Conservation (phyloP, 495 filamentous ascomycete species). For the Chaetomium tenue region DNA sequence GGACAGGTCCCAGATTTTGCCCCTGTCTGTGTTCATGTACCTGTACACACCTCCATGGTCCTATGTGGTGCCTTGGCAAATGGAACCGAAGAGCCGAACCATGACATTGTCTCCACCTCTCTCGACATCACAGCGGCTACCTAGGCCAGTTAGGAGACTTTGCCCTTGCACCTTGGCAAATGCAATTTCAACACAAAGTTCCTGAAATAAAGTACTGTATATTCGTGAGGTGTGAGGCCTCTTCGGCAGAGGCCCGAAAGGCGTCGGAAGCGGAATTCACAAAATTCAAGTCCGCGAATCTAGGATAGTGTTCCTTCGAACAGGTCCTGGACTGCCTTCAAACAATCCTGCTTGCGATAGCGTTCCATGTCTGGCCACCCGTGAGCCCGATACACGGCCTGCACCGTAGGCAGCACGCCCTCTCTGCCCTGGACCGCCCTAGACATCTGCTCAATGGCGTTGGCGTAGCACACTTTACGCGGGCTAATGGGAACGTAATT, state of each 20-base stretch:
- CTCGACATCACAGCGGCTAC: too few relatives aligned
- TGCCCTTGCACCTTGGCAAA: too few relatives aligned
- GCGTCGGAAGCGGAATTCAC: not conserved
- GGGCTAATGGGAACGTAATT: conserved; percentile 23
- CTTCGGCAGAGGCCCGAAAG: not conserved
- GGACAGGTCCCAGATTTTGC: not conserved
- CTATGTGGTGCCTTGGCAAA: not conserved
- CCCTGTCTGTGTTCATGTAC: not conserved
- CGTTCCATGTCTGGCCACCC: conserved; percentile 28
- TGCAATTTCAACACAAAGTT: too few relatives aligned
- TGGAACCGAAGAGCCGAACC: not conserved
- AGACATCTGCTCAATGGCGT: conserved; percentile 1
- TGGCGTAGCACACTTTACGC: conserved; percentile 15
- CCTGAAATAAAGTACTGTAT: too few relatives aligned
- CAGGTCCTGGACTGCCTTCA: conserved; percentile 12
- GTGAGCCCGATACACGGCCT: conserved; percentile 25
- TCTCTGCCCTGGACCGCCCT: not conserved
- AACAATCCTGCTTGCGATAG: conserved; percentile 28
- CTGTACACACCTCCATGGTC: too few relatives aligned
- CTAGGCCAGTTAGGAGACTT: too few relatives aligned
- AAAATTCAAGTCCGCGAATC: not conserved
- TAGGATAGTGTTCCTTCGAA: not conserved
- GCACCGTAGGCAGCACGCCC: conserved; percentile 17
- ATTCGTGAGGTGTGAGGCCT: too few relatives aligned
- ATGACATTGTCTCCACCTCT: too few relatives aligned